Percentiles rank a stretch among this genome's conserved stretches.
Evolutionary conservation across 2,329 filamentous ascomycete species (phyloP).

Genomic region (Ampelomyces quisqualis): DNA sequence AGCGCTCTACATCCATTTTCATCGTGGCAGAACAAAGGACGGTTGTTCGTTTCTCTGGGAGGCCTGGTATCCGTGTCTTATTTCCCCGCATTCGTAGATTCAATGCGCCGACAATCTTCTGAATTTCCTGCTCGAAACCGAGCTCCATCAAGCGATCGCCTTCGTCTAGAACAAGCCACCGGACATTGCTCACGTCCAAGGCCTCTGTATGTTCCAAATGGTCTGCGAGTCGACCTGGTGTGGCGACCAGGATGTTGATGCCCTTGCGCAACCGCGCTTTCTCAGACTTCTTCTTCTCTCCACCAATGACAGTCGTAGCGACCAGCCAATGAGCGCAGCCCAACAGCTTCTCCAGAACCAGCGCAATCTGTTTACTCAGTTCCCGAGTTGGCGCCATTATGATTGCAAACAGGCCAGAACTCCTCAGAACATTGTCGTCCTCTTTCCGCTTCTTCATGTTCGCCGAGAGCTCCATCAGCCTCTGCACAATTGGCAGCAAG

Average conservation of each 20-base stretch:
- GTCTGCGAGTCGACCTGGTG: conserved; percentile 85
- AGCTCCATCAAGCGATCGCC: conserved; percentile 98
- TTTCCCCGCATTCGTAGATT: conserved; percentile 63
- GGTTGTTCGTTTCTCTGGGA: conserved; percentile 77
- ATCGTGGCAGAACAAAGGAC: conserved; percentile 95
- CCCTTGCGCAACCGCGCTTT: conserved; percentile 93
- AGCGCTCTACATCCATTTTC: conserved; percentile 93
- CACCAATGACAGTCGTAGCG: conserved; percentile 76
- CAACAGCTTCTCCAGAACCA: conserved; percentile 80
- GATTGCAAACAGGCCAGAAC: conserved; percentile 89
- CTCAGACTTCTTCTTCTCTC: conserved; percentile 75
- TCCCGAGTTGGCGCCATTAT: conserved; percentile 93
- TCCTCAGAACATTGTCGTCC: conserved; percentile 64
- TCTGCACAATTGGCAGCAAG: conserved; percentile 84
- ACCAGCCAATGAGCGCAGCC: conserved; percentile 94
- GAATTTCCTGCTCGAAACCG: conserved; percentile 92
- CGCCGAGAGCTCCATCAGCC: conserved; percentile 73
- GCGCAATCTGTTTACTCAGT: conserved; percentile 88
- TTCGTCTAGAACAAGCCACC: conserved; percentile 94
- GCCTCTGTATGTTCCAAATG: conserved; percentile 91
- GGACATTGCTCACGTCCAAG: conserved; percentile 80
- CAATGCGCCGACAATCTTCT: conserved; percentile 79
- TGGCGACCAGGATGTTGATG: conserved; percentile 92
- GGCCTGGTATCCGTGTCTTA: conserved; percentile 60
- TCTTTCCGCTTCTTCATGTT: conserved; percentile 47